phyloP scores from a whole-genome alignment of 2,329 filamentous ascomycete species.

The Immersiporthe knoxdaviesiana region DNA sequence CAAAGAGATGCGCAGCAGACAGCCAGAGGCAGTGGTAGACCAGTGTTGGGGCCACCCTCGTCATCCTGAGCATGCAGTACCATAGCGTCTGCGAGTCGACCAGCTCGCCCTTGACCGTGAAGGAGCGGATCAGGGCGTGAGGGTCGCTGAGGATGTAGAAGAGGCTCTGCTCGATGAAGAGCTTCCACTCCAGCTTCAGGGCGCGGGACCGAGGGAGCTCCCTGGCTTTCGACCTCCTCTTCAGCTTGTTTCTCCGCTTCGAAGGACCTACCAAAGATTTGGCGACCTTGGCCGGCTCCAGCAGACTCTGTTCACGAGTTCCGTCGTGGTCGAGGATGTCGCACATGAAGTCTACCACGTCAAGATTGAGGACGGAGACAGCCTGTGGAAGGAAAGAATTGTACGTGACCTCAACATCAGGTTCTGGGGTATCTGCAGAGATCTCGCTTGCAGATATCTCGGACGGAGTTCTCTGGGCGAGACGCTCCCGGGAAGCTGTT shows the following conservation, averaged over 20 bases:
- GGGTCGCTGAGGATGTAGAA: slow-evolving; percentile 67
- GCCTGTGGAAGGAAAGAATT: slow-evolving; percentile 58
- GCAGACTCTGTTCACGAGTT: slow-evolving; percentile 53
- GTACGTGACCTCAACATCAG: slow-evolving; percentile 35
- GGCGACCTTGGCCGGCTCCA: slow-evolving; percentile 45
- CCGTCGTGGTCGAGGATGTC: slow-evolving; percentile 61
- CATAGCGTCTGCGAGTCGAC: slow-evolving; percentile 65
- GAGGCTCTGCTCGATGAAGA: slow-evolving; percentile 66
- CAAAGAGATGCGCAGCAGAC: slow-evolving; percentile 60
- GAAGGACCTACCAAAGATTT: slow-evolving; percentile 36
- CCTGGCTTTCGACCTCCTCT: slow-evolving; percentile 38
- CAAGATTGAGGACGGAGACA: slow-evolving; percentile 55
- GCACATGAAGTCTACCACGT: slow-evolving; percentile 63
- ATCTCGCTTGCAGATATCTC: slow-evolving; percentile 29
- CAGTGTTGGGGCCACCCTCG: slow-evolving; percentile 57
- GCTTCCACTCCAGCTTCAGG: slow-evolving; percentile 56
- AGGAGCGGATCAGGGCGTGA: slow-evolving; percentile 58
- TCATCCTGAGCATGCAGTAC: slow-evolving; percentile 66
- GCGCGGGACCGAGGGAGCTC: slow-evolving; percentile 36
- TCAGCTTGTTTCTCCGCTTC: slow-evolving; percentile 38
- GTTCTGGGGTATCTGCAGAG: slow-evolving; percentile 21
- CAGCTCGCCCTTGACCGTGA: slow-evolving; percentile 55
- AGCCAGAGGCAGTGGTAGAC: slow-evolving; percentile 69
- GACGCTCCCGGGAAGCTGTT: slow-evolving; percentile 26
- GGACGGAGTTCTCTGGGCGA: slow-evolving; percentile 23